Evolutionary conservation across 768 basidiomycete genomes (phyloP).

Genomic region (Mycena filopes): DNA sequence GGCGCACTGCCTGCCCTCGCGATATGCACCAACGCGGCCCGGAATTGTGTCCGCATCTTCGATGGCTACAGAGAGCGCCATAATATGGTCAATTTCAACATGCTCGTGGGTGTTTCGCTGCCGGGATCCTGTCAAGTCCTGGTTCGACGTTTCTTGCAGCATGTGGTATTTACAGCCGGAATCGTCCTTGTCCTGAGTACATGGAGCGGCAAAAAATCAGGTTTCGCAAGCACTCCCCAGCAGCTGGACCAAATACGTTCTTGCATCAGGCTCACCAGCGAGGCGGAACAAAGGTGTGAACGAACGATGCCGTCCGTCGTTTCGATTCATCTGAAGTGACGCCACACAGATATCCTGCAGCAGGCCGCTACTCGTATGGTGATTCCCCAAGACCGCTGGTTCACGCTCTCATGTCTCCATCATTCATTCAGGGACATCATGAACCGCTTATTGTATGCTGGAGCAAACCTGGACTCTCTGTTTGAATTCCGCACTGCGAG

Average conservation of each 20-base stretch:
- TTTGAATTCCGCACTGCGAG: not conserved
- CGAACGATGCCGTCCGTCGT: too few species aligned
- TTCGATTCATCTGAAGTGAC: not conserved
- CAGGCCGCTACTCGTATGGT: slow-evolving; percentile 24
- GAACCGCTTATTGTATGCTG: slow-evolving; percentile 17
- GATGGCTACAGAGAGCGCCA: slow-evolving; percentile 48
- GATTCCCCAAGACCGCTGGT: not conserved
- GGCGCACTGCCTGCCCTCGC: slow-evolving; percentile 63
- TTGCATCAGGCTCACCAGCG: slow-evolving; percentile 45
- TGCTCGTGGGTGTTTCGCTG: slow-evolving; percentile 27
- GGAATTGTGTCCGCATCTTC: slow-evolving; percentile 69
- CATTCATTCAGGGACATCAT: slow-evolving; percentile 17
- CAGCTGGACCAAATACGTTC: slow-evolving; percentile 56
- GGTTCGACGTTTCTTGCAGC: slow-evolving; percentile 29
- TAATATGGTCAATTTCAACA: slow-evolving; percentile 12
- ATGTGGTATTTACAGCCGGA: slow-evolving; percentile 35
- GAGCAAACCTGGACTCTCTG: slow-evolving; percentile 4
- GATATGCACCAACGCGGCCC: slow-evolving; percentile 78
- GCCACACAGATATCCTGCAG: slow-evolving; percentile 14
- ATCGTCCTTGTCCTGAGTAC: slow-evolving; percentile 62
- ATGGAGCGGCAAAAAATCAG: slow-evolving; percentile 53
- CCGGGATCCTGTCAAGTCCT: not conserved
- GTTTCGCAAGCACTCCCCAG: slow-evolving; percentile 44
- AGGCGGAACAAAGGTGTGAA: slow-evolving; percentile 9
- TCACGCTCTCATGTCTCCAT: not conserved